phyloP scores from a whole-genome alignment of 768 basidiomycete genomes.

The Amylocystis lapponica region DNA sequence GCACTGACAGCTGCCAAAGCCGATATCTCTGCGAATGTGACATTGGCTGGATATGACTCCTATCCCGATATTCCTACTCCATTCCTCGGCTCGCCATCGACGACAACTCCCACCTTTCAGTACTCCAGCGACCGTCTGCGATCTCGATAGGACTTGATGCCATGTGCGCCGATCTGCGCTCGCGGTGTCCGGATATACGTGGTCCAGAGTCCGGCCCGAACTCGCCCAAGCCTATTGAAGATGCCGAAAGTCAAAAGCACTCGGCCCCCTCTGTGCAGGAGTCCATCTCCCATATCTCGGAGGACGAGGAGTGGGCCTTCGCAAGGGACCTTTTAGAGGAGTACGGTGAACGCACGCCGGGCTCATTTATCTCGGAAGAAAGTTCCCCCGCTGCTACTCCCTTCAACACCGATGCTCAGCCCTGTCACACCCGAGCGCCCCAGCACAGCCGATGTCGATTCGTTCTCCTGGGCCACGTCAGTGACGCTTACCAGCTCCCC shows the following conservation, averaged over 20 bases:
- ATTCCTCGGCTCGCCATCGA: constrained; percentile 33
- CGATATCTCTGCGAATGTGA: too few relatives aligned
- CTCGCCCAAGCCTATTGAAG: background rate
- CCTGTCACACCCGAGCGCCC: background rate
- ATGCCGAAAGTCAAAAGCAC: background rate
- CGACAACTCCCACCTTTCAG: constrained; percentile 27
- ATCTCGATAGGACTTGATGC: constrained; percentile 26
- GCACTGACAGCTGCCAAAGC: constrained; percentile 14
- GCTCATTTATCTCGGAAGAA: background rate
- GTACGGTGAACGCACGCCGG: background rate
- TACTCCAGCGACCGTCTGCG: constrained; percentile 4
- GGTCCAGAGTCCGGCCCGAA: constrained; percentile 15
- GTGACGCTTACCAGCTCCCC: background rate
- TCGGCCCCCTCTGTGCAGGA: constrained; percentile 3
- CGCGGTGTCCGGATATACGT: constrained; percentile 26
- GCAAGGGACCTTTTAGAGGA: constrained; percentile 27
- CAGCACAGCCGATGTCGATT: constrained; percentile 3
- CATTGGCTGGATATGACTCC: constrained; percentile 14
- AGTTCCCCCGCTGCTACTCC: background rate
- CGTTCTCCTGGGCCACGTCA: constrained; percentile 9
- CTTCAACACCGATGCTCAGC: background rate
- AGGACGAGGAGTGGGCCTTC: constrained; percentile 32
- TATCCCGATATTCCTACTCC: constrained; percentile 41
- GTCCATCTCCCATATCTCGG: constrained; percentile 5
- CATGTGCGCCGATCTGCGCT: constrained; percentile 32